Percentiles rank a stretch among this genome's conserved stretches.
Evolutionary conservation across 192 early-diverging fungal genomes (phyloP).

Genomic region (Nowakowskiella sp.): DNA sequence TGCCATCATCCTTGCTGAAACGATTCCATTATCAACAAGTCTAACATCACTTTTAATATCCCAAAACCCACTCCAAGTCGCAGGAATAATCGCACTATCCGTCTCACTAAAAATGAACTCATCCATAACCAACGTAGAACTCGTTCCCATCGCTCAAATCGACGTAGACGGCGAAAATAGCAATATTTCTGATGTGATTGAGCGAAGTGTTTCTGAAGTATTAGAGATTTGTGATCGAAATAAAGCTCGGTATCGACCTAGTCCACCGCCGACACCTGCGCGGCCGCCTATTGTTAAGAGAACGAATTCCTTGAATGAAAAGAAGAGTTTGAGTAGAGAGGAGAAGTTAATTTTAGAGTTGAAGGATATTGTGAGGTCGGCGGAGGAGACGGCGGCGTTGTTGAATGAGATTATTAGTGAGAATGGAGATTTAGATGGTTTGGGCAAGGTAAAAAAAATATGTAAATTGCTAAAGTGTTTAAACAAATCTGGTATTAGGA

Average conservation of each 20-base stretch:
- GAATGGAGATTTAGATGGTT: conserved; percentile 4
- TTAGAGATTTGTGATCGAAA: too few species aligned
- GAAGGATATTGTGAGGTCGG: conserved; percentile 2
- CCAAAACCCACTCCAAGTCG: conserved; percentile 67
- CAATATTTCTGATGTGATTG: too few species aligned
- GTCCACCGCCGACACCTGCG: too few species aligned
- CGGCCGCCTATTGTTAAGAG: too few species aligned
- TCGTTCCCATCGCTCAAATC: too few species aligned
- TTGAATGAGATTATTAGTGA: conserved; percentile 17
- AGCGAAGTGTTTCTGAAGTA: too few species aligned
- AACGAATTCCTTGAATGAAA: conserved; percentile 2
- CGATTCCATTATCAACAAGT: conserved; percentile 61
- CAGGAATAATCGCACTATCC: conserved; percentile 74
- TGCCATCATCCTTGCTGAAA: conserved; percentile 74
- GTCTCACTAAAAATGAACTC: conserved; percentile 73
- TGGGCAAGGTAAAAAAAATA: too few species aligned
- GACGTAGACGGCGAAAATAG: too few species aligned
- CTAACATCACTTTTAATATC: conserved; percentile 68
- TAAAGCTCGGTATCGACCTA: too few species aligned
- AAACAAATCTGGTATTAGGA: too few species aligned
- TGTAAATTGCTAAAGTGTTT: too few species aligned
- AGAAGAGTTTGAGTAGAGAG: conserved; percentile 1
- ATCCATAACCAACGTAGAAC: conserved; percentile 63
- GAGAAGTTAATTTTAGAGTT: neutral
- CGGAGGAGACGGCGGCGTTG: conserved; percentile 11